Evolutionary conservation across 495 filamentous ascomycete genomes (phyloP), one percentile per base, ranked within the genome.

Genomic region (Hypomontagnella monticulosa): DNA sequence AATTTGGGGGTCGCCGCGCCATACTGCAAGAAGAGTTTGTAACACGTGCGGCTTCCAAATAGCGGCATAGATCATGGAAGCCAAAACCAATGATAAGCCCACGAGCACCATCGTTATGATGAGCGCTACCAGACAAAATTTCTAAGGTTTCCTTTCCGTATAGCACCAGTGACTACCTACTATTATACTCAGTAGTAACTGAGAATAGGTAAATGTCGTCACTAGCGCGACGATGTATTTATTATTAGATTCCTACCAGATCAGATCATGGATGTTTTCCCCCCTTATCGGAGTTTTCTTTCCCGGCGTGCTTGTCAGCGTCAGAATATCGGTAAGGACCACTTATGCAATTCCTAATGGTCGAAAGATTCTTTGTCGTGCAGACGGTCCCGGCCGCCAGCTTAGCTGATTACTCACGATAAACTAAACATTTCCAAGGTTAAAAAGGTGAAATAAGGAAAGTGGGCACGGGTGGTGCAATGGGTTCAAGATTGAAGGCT

Each of bases 21-120:
- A 71, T 55, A 74, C 33, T 4, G 70, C 55, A 32, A 70, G 20
- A 16, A 71, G 47, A 20, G 56, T 73, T 52, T 67, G 54, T 15
- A 81, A 58, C 14, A 80, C 68, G 46, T 78, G 73, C 30, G 80
- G 81, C 60, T 76, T 78, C 50, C 76, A 75, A 56, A 84, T 80
- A 52, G 79, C 75, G 52, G 85, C 69, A 47, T 82, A 78, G 11
- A 85, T 75, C 34, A 86, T 56, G 0, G 84, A 84, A 15, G 80
- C 84, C 56, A 86, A 69, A 60, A 87, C 74, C 16, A 86, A 69
- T 4, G 84, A 83, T 50, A 86, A 67, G 52, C 83, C 84, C 16
- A 88, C 60, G 57, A 84, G 71, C 67, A 76, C 80, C 83, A 85
- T 86, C 5, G 23, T 15, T 19, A 34, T 38, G 33, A 54, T 42